Conservation (phyloP, 768 basidiomycete species). For the Hirschioporus abietinus region DNA sequence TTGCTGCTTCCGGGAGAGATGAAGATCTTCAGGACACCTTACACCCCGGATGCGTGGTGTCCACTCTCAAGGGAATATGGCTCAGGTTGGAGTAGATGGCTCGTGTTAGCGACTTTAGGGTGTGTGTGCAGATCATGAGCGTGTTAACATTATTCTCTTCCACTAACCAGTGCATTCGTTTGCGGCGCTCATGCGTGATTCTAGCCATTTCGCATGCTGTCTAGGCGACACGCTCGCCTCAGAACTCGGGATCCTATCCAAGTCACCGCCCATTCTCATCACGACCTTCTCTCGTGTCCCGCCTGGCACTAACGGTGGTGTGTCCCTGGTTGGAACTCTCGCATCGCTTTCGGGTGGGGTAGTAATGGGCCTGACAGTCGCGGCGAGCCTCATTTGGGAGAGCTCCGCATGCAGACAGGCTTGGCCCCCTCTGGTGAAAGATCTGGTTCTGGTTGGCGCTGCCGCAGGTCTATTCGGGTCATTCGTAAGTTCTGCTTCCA, state of each 20-base stretch:
- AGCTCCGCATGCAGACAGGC: constrained; percentile 45
- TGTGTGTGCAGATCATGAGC: constrained; percentile 25
- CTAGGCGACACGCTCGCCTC: constrained; percentile 91
- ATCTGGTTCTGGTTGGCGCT: constrained; percentile 54
- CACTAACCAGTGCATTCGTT: no score
- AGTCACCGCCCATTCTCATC: constrained; percentile 62
- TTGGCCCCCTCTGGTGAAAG: constrained; percentile 32
- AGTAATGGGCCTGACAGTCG: constrained; percentile 62
- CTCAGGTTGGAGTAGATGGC: constrained; percentile 49
- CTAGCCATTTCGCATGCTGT: constrained; percentile 83
- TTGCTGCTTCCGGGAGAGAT: background rate
- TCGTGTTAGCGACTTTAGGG: constrained; percentile 67
- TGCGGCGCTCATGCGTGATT: background rate
- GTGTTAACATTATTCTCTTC: background rate
- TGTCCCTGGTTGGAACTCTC: constrained; percentile 69
- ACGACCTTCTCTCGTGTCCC: constrained; percentile 75
- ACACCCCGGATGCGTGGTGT: constrained; percentile 52
- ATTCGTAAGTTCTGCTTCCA: constrained; percentile 41
- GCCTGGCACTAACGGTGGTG: constrained; percentile 87
- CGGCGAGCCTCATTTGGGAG: constrained; percentile 53
- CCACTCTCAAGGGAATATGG: constrained; percentile 41
- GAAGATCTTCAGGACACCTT: constrained; percentile 18
- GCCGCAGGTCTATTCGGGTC: constrained; percentile 75
- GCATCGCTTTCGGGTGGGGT: constrained; percentile 71
- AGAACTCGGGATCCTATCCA: constrained; percentile 85